Evolutionary conservation across 306 rosid species (phyloP).

Genomic region (Chamaecrista fasciculata): DNA sequence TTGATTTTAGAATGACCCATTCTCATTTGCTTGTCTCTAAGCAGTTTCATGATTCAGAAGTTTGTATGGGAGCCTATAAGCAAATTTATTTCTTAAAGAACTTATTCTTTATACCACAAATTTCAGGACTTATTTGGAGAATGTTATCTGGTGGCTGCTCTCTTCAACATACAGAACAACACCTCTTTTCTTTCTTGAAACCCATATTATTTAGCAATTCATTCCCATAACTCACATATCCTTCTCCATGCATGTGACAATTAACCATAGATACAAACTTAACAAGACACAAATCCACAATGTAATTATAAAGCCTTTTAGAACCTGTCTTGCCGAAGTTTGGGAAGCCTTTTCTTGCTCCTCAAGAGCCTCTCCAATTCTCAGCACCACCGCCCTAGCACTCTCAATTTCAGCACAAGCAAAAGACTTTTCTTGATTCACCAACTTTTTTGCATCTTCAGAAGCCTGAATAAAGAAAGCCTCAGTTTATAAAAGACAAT

Average conservation of each 20-base stretch:
- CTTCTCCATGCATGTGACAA: conserved; percentile 5
- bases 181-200: conserved; percentile 18
- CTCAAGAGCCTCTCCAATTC: conserved; percentile 94
- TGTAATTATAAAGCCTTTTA: conserved; percentile 16
- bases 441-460: conserved; percentile 97
- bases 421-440: conserved; percentile 91
- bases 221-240: conserved; percentile 5
- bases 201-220: conserved; percentile 4
- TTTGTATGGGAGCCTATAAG: background rate
- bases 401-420: conserved; percentile 97
- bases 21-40: background rate
- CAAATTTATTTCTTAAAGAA: conserved; percentile 1
- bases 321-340: conserved; percentile 71
- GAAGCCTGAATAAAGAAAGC: conserved; percentile 62
- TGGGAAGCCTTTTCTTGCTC: conserved; percentile 62
- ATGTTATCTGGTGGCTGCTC: conserved; percentile 1
- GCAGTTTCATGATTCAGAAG: background rate
- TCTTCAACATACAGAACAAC: conserved; percentile 22
- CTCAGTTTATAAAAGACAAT: background rate
- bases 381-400: conserved; percentile 81
- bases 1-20: background rate
- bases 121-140: background rate
- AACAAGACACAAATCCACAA: background rate
- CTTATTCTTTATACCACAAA: background rate
- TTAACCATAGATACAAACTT: conserved; percentile 10